Evolutionary conservation across 176 grass and related monocot genomes (phyloP).

Genomic region (Poa pratensis): DNA sequence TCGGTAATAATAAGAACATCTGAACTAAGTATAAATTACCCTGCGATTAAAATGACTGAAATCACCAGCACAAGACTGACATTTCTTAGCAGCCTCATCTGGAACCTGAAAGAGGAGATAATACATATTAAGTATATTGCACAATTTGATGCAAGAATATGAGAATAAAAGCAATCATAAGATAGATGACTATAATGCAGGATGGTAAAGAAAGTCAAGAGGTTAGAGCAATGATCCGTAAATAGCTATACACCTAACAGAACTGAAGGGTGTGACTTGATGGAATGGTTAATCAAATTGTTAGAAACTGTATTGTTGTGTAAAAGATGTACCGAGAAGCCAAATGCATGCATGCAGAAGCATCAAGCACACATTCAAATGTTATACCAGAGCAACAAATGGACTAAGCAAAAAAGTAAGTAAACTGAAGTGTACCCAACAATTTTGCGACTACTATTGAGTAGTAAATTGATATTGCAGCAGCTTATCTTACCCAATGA

Average conservation of each 20-base stretch:
- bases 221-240: not conserved
- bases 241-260: not conserved
- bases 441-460: conserved; percentile 18
- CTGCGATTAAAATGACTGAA: conserved; percentile 92
- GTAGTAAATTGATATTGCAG: conserved; percentile 23
- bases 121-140: conserved; percentile 19
- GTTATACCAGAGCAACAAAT: not conserved
- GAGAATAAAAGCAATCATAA: conserved; percentile 17
- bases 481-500: conserved; percentile 77
- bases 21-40: conserved; percentile 53
- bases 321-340: not conserved
- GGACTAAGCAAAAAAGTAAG: not conserved
- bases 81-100: conserved; percentile 88
- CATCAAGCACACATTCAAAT: not conserved
- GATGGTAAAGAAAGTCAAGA: conserved; percentile 3
- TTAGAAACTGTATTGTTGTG: not conserved
- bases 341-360: conserved; percentile 7
- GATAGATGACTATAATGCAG: conserved; percentile 14
- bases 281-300: conserved; percentile 16
- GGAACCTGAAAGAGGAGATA: conserved; percentile 66
- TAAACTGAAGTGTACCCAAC: not conserved
- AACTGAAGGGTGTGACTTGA: not conserved
- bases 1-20: conserved; percentile 20
- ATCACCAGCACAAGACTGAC: conserved; percentile 77
- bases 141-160: not conserved